Conservation (phyloP, 129 eudicot species). For the Arctium minus region DNA sequence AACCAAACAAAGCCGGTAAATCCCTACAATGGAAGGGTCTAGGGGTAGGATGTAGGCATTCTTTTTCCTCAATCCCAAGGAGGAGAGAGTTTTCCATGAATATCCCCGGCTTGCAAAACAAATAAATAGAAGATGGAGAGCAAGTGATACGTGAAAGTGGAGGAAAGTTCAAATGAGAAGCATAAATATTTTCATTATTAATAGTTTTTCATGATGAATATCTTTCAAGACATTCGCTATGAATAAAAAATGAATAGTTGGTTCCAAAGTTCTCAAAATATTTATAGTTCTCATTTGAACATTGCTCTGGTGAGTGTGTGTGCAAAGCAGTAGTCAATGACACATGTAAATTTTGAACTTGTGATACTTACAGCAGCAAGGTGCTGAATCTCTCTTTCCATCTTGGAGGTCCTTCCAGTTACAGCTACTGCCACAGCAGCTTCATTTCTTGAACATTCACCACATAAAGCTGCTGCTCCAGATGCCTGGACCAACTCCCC, state of each 20-base stretch:
- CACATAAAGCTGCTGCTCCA: slow-evolving; percentile 45
- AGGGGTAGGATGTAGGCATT: no score
- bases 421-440: slow-evolving; percentile 49
- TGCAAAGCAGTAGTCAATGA: neutral
- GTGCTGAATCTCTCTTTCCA: slow-evolving; percentile 84
- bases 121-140: no score
- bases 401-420: slow-evolving; percentile 67
- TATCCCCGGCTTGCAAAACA: no score
- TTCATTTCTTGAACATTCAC: slow-evolving; percentile 55
- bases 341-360: neutral
- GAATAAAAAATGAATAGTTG: neutral
- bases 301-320: neutral
- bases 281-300: neutral
- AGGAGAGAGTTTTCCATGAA: no score
- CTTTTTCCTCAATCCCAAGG: no score
- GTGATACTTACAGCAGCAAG: slow-evolving; percentile 78
- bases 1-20: neutral
- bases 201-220: neutral
- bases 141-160: no score
- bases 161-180: no score
- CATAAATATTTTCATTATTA: neutral
- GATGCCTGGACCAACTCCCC: slow-evolving; percentile 74
- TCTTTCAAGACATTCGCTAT: neutral
- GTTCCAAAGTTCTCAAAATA: neutral
- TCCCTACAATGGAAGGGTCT: neutral